Evolutionary conservation across 2,329 filamentous ascomycete species (phyloP).

Genomic region (Penicillium digitatum): DNA sequence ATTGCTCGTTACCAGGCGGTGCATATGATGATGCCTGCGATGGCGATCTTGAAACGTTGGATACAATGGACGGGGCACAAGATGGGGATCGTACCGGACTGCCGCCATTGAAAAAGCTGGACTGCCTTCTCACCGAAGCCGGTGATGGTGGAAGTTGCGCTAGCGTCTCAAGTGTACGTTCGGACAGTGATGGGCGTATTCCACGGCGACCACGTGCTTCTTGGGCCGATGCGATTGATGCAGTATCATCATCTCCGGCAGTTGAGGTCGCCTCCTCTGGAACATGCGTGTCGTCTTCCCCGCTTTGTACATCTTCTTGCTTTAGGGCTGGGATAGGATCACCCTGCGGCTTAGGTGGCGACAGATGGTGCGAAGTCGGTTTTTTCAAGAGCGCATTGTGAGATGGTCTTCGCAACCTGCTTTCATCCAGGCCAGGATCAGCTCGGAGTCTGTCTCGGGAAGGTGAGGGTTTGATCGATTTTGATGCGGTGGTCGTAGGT

Average conservation of each 20-base stretch:
- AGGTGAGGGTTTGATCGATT: conserved; percentile 45
- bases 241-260: conserved; percentile 12
- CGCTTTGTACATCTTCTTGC: conserved; percentile 21
- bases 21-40: conserved; percentile 48
- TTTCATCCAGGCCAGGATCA: conserved; percentile 37
- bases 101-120: conserved; percentile 68
- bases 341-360: conserved; percentile 22
- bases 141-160: conserved; percentile 75
- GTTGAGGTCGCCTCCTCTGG: conserved; percentile 11
- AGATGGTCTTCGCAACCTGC: conserved; percentile 39
- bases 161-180: conserved; percentile 81
- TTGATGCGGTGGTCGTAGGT: conserved; percentile 40
- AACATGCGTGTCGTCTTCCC: conserved; percentile 19
- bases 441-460: conserved; percentile 48
- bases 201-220: conserved; percentile 24
- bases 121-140: conserved; percentile 60
- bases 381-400: conserved; percentile 38
- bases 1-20: conserved; percentile 54
- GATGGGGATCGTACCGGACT: conserved; percentile 59
- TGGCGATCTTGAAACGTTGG: conserved; percentile 42
- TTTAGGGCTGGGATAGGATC: conserved; percentile 11
- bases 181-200: conserved; percentile 53
- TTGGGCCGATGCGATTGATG: not conserved
- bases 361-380: conserved; percentile 26
- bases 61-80: conserved; percentile 60